These are phyloP conservation scores for Melampsora occidentalis DNA, from an alignment of 1,284 basidiomycete genomes.

Conservation along the genomic window DNA sequence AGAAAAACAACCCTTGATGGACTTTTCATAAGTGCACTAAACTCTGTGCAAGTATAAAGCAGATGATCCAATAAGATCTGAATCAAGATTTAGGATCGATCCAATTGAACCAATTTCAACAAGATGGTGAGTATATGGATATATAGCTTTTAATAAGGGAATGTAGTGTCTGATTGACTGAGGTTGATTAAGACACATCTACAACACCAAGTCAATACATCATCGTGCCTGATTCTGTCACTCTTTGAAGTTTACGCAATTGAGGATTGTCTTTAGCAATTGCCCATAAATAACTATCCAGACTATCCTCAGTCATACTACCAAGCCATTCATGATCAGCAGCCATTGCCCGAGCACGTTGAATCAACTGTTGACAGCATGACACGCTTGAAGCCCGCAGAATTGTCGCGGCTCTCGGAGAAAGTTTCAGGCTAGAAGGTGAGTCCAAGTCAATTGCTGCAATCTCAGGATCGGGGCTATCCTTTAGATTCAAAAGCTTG, in stretches of 20 bases:
- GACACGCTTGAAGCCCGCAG: conserved; percentile 33
- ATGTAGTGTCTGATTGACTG: too few species aligned
- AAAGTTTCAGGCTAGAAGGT: conserved; percentile 13
- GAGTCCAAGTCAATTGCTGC: conserved; percentile 2
- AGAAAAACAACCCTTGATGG: too few species aligned
- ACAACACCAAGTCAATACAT: neutral
- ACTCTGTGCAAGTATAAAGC: too few species aligned
- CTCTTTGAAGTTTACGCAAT: conserved; percentile 2
- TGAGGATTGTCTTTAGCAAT: neutral
- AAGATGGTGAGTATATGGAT: too few species aligned
- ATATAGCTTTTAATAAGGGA: too few species aligned
- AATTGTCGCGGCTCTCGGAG: conserved; percentile 27
- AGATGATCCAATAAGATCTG: too few species aligned
- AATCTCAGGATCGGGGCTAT: conserved; percentile 5
- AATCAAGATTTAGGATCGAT: too few species aligned
- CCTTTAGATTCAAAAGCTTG: conserved; percentile 10
- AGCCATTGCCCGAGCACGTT: neutral
- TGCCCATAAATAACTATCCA: conserved; percentile 6
- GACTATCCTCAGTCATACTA: conserved; percentile 1
- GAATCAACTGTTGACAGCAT: conserved; percentile 23
- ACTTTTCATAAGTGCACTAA: too few species aligned
- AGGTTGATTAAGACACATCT: too few species aligned
- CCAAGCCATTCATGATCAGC: neutral
- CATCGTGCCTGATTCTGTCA: neutral
- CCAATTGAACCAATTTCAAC: too few species aligned